These are phyloP conservation scores for Wickerhamomyces mucosus DNA, from an alignment of 805 yeast genomes.

Conservation along the genomic window DNA sequence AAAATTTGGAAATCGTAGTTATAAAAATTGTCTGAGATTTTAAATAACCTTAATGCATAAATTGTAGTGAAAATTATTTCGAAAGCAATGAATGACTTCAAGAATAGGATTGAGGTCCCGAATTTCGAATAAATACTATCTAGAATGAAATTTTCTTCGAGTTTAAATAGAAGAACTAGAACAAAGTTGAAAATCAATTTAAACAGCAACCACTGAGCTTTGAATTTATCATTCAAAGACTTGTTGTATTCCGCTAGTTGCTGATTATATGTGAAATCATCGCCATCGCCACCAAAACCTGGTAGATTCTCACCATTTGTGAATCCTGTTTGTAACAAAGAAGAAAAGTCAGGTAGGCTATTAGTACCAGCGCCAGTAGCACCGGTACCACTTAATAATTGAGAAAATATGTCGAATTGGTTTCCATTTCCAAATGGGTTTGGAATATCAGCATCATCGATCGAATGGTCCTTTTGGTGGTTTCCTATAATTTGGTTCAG, in stretches of 20 bases:
- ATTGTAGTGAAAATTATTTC: slow-evolving; percentile 13
- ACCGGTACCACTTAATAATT: slow-evolving; percentile 5
- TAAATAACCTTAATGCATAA: slow-evolving; percentile 10
- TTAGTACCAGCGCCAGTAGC: background rate
- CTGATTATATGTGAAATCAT: slow-evolving; percentile 4
- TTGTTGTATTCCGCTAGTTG: slow-evolving; percentile 9
- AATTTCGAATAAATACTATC: slow-evolving; percentile 1
- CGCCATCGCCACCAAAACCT: background rate
- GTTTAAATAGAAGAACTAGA: slow-evolving; percentile 7
- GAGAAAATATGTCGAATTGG: slow-evolving; percentile 7
- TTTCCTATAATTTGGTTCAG: slow-evolving; percentile 12
- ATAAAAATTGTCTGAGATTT: slow-evolving; percentile 13
- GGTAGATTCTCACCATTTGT: background rate
- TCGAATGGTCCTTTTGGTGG: slow-evolving; percentile 8
- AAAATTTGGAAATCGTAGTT: slow-evolving; percentile 16
- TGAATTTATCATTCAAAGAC: slow-evolving; percentile 13
- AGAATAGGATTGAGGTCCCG: slow-evolving; percentile 5
- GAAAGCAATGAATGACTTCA: slow-evolving; percentile 10
- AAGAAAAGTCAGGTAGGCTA: too few relatives aligned
- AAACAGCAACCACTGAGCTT: slow-evolving; percentile 13
- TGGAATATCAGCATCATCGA: background rate
- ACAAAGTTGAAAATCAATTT: slow-evolving; percentile 5
- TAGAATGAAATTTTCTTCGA: slow-evolving; percentile 7
- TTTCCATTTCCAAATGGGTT: slow-evolving; percentile 1
- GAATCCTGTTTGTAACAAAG: background rate